Conservation (phyloP, 176 grass and related monocot species). For the Zea luxurians region DNA sequence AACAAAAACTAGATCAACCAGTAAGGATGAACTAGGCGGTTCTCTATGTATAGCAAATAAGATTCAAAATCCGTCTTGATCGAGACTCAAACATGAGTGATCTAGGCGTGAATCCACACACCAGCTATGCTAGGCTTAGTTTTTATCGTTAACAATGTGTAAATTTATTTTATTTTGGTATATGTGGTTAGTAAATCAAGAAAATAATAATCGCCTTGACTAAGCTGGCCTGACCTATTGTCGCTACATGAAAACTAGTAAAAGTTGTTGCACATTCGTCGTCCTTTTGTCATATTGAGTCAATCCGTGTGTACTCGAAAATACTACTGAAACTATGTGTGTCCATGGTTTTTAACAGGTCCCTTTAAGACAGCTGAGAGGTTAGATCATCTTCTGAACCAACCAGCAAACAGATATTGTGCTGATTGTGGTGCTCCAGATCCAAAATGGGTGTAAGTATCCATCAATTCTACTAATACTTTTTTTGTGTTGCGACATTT, state of each 20-base stretch:
- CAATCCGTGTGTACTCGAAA: not conserved
- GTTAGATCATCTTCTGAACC: slow-evolving; percentile 69
- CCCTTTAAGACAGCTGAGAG: slow-evolving; percentile 41
- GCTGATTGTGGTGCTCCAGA: slow-evolving; percentile 79
- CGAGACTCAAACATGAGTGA: not conserved
- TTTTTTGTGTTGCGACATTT: not conserved
- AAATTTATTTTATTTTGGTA: not conserved
- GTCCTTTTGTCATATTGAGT: not conserved
- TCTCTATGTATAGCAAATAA: not conserved
- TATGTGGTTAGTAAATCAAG: not conserved
- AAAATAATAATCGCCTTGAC: not conserved
- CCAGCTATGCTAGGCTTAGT: not conserved
- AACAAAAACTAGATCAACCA: not conserved
- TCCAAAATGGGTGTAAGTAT: slow-evolving; percentile 98
- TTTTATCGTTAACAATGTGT: not conserved
- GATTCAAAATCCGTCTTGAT: not conserved
- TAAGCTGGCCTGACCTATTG: not conserved
- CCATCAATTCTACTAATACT: not conserved
- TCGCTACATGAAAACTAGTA: not conserved
- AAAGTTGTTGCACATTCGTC: slow-evolving; percentile 13
- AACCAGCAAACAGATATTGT: slow-evolving; percentile 64
- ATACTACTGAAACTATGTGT: slow-evolving; percentile 6
- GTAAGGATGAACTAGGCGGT: not conserved
- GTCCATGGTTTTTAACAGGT: slow-evolving; percentile 35
- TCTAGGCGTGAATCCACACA: not conserved